These are phyloP conservation scores for Penicillium palitans DNA, from an alignment of 2,329 filamentous ascomycete species.

Conservation along the genomic window DNA sequence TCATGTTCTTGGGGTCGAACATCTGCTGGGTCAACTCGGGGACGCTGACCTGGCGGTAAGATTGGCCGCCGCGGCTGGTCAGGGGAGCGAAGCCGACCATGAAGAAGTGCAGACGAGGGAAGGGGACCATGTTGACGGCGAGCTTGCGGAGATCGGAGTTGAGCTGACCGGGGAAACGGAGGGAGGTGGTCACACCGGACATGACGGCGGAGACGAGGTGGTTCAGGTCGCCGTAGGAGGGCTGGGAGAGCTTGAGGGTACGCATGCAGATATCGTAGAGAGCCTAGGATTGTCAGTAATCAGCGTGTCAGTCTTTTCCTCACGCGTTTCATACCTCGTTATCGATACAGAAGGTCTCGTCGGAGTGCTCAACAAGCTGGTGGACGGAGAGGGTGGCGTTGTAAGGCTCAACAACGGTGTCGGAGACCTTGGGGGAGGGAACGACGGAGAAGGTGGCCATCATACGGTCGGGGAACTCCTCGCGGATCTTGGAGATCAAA, in stretches of 20 bases:
- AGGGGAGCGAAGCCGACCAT: conserved; percentile 99
- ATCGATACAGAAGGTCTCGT: conserved; percentile 99
- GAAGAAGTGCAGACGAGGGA: conserved; percentile 99
- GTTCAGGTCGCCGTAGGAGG: conserved; percentile 98
- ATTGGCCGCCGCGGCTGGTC: conserved; percentile 86
- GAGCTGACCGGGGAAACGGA: conserved; percentile 99
- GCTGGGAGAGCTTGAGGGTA: conserved; percentile 97
- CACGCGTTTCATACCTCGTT: conserved; percentile 68
- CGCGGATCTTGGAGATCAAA: conserved; percentile 99
- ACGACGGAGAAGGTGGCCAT: conserved; percentile 99
- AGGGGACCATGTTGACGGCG: conserved; percentile 99
- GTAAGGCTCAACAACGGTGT: conserved; percentile 99
- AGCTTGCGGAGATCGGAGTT: conserved; percentile 99
- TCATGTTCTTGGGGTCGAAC: conserved; percentile 99
- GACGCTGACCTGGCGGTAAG: conserved; percentile 96
- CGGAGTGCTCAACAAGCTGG: conserved; percentile 99
- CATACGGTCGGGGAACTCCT: conserved; percentile 99
- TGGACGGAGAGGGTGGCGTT: conserved; percentile 98
- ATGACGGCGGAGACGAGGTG: conserved; percentile 99
- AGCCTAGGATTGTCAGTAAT: conserved; percentile 54
- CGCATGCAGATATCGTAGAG: conserved; percentile 99
- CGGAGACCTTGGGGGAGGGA: conserved; percentile 98
- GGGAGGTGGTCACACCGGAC: conserved; percentile 97
- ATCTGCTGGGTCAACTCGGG: conserved; percentile 99
- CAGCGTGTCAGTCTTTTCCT: background rate